Percentiles rank a stretch among this genome's conserved stretches.
These are phyloP conservation scores for Microbotryum intermedium DNA, from an alignment of 1,284 basidiomycete genomes.

Conservation along the genomic window DNA sequence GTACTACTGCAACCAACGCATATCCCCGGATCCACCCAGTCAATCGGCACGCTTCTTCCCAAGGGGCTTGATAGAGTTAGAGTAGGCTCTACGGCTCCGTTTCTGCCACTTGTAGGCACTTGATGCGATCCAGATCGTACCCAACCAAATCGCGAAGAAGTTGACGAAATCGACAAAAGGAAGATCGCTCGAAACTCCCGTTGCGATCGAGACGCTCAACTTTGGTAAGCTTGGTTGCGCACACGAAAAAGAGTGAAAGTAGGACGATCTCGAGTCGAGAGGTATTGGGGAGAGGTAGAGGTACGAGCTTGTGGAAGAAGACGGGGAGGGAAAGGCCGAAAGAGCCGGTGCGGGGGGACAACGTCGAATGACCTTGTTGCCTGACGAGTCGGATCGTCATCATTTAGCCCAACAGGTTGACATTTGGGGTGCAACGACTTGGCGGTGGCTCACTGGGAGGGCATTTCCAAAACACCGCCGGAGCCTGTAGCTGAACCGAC, in stretches of 20 bases:
- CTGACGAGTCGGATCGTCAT: not conserved
- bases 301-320: not conserved
- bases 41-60: not conserved
- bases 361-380: no score
- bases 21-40: not conserved
- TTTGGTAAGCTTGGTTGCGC: not conserved
- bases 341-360: not conserved
- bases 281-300: not conserved
- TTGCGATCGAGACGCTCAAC: not conserved
- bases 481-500: constrained; percentile 13
- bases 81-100: no score
- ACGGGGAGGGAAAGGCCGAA: not conserved
- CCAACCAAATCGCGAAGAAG: constrained; percentile 1
- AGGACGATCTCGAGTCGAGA: not conserved
- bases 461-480: constrained; percentile 29
- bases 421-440: not conserved
- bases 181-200: not conserved
- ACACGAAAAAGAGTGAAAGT: not conserved
- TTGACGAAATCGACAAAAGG: constrained; percentile 2
- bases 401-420: not conserved
- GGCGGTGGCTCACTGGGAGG: not conserved
- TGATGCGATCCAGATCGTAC: constrained; percentile 1
- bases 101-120: not conserved
- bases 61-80: no score
- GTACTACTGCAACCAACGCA: not conserved